These are phyloP conservation scores for Coemansia sp. DNA, from an alignment of 192 early-diverging fungal genomes.

Conservation along the genomic window DNA sequence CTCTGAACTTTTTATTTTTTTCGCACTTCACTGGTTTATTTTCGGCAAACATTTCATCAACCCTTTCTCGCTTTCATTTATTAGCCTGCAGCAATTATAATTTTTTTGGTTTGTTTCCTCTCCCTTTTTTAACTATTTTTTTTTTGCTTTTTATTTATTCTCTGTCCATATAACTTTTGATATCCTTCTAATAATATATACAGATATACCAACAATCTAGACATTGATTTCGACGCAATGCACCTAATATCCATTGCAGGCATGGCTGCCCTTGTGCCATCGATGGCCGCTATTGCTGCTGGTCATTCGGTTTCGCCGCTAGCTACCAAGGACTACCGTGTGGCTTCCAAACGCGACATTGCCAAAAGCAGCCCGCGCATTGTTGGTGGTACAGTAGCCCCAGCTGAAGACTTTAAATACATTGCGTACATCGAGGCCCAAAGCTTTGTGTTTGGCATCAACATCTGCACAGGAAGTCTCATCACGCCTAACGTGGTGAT, in stretches of 20 bases:
- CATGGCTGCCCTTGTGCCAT: neutral
- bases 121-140: neutral
- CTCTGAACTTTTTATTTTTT: no score
- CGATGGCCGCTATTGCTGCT: neutral
- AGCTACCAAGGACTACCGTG: conserved; percentile 3
- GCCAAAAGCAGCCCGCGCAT: conserved; percentile 24
- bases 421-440: conserved; percentile 31
- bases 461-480: conserved; percentile 45
- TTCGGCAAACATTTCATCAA: neutral
- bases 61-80: neutral
- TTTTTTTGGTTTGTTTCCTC: neutral
- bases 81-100: no score
- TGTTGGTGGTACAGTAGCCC: conserved; percentile 35
- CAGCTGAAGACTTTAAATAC: conserved; percentile 26
- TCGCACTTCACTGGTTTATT: no score
- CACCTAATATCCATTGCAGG: neutral
- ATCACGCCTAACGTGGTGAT: conserved; percentile 50
- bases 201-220: neutral
- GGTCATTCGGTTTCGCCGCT: neutral
- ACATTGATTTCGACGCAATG: neutral
- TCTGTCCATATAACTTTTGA: neutral
- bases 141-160: neutral
- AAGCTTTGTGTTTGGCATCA: conserved; percentile 8
- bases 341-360: conserved; percentile 12
- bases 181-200: neutral